Evolutionary conservation across 2,329 filamentous ascomycete species (phyloP), one percentile per base, ranked within the genome.

Genomic region (Fusarium duplospermum): DNA sequence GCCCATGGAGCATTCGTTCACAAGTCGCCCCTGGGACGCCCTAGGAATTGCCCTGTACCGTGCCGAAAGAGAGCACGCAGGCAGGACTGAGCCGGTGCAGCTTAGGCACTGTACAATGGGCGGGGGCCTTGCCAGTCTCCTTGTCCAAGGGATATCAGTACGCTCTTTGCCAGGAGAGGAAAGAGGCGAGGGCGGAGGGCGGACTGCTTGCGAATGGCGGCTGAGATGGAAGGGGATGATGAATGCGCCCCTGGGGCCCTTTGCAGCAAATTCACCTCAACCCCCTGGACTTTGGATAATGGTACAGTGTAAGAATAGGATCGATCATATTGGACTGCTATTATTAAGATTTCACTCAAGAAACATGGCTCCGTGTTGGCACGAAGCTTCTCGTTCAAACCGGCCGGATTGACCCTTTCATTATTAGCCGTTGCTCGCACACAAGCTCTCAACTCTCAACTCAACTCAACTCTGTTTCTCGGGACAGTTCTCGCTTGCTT

Each of bases 21-120:
- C 40, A 42, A 66, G 61, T 72, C 67, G 71, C 71, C 71, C 71
- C 71, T 69, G 67, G 70, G 62, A 73, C 71, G 67, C 62, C 60
- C 62, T 61, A 52, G 57, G 64, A 64, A 64, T 70, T 67, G 70
- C 59, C 71, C 47, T 62, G 67, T 64, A 57, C 63, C 63, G 31
- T 47, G 22, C 22, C 42, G 42, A 27, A 47, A 47, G 56, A 58
- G 57, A 60, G 57, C 60, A 64, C 40, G 52, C 66, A 62, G 20
- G 61, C 36, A 63, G 27, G 33, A 56, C 60, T 24, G 52, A 29
- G 16, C 62, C 24, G 27, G 40, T 24, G 40, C 22, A 58, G 29
- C 20, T 50, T 47, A 47, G 42, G 22, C 22, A 54, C 45, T 70
- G 67, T 64, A 61, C 40, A 62, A 70, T 57, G 36, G 59, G 42